Evolutionary conservation across 371 early-diverging fungal species (phyloP), one percentile per base, ranked within the genome.

Genomic region (Choanephora cucurbitarum): DNA sequence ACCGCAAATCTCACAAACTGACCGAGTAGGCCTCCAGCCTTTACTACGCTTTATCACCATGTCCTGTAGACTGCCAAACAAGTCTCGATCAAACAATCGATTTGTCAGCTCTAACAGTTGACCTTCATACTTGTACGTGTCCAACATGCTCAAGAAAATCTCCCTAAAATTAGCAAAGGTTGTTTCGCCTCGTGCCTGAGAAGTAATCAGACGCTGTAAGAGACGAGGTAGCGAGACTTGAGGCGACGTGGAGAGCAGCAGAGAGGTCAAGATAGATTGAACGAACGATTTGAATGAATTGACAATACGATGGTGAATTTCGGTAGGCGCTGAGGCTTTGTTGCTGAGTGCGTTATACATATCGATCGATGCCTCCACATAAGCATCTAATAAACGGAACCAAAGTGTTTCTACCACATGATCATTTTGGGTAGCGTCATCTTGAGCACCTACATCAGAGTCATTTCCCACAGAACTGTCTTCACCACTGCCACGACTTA

Each of bases 81-180:
- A 50, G 52, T 87, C 87, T 22, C 82, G 80, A 46, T 87, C 87
- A 70, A 87, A 84, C 8, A 87, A 59, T 11, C 85, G 81, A 47
- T 82, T 87, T n/a, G 90, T 88, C 77, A 90, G 84, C 41, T 81
- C 79, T 40, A 88, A 61, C 41, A 89, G 55, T 61, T 90, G 85
- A 3, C 88, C 84, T 66, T 90, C 90, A 50, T 88, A 89, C 58
- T 83, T 81, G 65, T 88, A 88, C 14, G 86, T 85, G 47, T 89
- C 88, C 31, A 91, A 72, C 87, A 91, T 88, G 18, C 86, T 85
- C 31, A 84, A 72, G 49, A 91, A 86, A 14, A 88, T 83, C 40
- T 85, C 86, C 39, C 87, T 73, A 53, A 87, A 86, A 54, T 90
- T 89, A 6, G 87, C 89, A 73, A 92, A 85, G 0, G 84, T 83